A percentile compares a stretch with the other conserved stretches of the same genome.
These are phyloP conservation scores for Dichomitus squalens DNA, from an alignment of 1,284 basidiomycete species.

Conservation along the genomic window DNA sequence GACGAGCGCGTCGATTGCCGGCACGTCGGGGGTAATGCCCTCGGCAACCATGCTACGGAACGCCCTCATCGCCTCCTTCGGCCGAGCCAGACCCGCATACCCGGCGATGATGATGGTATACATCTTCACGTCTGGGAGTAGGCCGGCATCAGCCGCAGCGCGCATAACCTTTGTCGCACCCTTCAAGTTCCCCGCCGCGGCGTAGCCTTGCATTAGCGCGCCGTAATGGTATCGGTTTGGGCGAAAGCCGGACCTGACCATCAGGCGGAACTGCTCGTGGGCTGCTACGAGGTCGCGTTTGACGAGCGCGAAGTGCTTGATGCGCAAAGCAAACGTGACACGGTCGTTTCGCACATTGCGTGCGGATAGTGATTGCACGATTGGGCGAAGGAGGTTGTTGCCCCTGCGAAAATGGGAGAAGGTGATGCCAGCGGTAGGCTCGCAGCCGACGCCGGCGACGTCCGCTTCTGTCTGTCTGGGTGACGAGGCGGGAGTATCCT, in stretches of 20 bases:
- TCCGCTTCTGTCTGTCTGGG: not conserved
- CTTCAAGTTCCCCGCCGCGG: conserved; percentile 52
- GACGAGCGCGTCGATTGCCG: conserved; percentile 67
- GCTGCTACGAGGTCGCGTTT: conserved; percentile 53
- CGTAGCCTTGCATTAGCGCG: conserved; percentile 71
- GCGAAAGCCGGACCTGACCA: conserved; percentile 65
- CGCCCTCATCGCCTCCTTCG: conserved; percentile 50
- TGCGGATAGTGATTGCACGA: conserved; percentile 47
- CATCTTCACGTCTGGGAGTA: conserved; percentile 61
- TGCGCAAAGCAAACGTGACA: conserved; percentile 58
- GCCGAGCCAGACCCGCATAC: conserved; percentile 59
- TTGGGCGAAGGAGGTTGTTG: conserved; percentile 41
- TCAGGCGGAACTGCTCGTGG: conserved; percentile 51
- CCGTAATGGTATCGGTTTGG: conserved; percentile 70
- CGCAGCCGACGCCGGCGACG: not conserved
- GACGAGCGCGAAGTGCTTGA: conserved; percentile 59
- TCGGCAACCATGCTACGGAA: conserved; percentile 66
- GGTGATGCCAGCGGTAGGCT: conserved; percentile 49
- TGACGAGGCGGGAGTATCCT: conserved; percentile 18
- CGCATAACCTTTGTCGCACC: conserved; percentile 55
- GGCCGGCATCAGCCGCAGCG: conserved; percentile 48
- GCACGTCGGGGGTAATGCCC: conserved; percentile 66
- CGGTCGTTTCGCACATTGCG: conserved; percentile 56
- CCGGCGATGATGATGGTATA: conserved; percentile 75
- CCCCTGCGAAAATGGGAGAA: conserved; percentile 37